Conservation (phyloP, 768 basidiomycete species). For the Mycena venus region DNA sequence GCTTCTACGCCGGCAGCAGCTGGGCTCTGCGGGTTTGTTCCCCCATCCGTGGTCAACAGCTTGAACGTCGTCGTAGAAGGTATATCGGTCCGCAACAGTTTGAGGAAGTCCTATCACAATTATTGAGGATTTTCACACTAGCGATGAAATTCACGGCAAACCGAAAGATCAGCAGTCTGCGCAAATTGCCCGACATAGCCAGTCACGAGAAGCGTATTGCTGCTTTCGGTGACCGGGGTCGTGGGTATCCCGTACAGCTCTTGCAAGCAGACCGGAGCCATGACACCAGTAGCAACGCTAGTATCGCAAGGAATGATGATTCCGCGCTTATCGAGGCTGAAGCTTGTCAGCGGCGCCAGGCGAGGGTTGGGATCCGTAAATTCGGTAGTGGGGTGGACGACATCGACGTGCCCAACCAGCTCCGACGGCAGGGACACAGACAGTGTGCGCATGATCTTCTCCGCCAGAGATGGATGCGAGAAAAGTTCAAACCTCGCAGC, state of each 20-base stretch:
- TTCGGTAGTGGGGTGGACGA: background rate
- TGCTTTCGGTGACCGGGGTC: background rate
- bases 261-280: background rate
- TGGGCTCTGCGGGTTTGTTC: background rate
- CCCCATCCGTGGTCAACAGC: background rate
- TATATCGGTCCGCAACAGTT: background rate
- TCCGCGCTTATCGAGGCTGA: background rate
- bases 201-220: background rate
- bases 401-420: background rate
- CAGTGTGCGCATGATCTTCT: background rate
- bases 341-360: background rate
- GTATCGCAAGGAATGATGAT: background rate
- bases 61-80: background rate
- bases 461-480: background rate
- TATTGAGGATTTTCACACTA: too few relatives aligned
- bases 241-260: background rate
- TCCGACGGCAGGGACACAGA: background rate
- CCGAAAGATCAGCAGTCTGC: background rate
- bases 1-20: background rate
- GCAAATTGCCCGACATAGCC: background rate
- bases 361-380: background rate
- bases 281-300: background rate
- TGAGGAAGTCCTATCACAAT: background rate
- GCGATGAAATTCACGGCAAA: background rate
- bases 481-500: background rate